phyloP scores from a whole-genome alignment of 2,329 filamentous ascomycete species.

The Malbranchea cinnamomea region DNA sequence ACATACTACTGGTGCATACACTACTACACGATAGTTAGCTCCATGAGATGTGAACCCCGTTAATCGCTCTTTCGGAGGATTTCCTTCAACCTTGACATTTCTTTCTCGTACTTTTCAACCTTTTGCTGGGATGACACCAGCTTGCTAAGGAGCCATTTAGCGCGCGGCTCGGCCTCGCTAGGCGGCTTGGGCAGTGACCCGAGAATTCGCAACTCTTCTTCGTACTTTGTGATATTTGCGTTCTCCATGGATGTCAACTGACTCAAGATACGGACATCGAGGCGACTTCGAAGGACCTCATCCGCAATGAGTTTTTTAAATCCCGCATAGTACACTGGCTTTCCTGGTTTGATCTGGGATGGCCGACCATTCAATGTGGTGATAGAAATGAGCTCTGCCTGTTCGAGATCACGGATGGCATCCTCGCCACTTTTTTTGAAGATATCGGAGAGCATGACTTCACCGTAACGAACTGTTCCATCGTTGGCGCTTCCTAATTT shows the following conservation, averaged over 20 bases:
- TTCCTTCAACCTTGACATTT: constrained; percentile 59
- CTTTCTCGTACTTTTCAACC: constrained; percentile 56
- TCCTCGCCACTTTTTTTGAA: constrained; percentile 61
- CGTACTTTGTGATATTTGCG: constrained; percentile 60
- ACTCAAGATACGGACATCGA: constrained; percentile 55
- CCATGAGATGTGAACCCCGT: too few relatives aligned
- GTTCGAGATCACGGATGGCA: constrained; percentile 65
- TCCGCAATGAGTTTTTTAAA: constrained; percentile 61
- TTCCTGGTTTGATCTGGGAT: constrained; percentile 60
- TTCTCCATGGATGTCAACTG: constrained; percentile 59
- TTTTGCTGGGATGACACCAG: constrained; percentile 58
- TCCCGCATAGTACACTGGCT: constrained; percentile 72
- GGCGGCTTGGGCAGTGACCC: constrained; percentile 57
- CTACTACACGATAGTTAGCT: too few relatives aligned
- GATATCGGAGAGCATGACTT: constrained; percentile 60
- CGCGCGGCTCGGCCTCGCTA: constrained; percentile 47
- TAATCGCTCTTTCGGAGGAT: constrained; percentile 43
- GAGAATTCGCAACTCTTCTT: constrained; percentile 60
- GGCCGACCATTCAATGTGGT: constrained; percentile 61
- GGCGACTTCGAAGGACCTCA: constrained; percentile 53
- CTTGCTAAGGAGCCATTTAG: constrained; percentile 61
- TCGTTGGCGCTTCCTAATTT: constrained; percentile 52
- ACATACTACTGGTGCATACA: too few relatives aligned
- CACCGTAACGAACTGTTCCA: constrained; percentile 58
- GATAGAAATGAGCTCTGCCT: constrained; percentile 73